Conservation (phyloP, 108 stramenopile species). For the Schizochytrium sp. region DNA sequence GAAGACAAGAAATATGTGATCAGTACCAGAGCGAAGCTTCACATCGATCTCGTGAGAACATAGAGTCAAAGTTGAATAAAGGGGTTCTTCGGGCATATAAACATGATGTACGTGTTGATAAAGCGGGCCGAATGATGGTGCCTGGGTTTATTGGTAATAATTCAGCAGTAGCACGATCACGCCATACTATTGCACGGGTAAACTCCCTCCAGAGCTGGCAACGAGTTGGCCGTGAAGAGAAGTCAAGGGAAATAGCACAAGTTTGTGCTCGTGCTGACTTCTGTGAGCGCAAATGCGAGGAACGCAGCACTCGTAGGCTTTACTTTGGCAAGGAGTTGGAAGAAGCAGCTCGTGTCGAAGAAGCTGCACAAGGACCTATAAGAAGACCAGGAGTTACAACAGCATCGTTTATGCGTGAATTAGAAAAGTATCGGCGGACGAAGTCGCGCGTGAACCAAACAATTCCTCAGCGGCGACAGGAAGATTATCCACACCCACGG, state of each 20-base stretch:
- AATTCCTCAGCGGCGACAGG: too few relatives aligned
- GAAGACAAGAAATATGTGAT: neutral
- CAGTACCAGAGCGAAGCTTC: neutral
- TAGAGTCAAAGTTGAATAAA: neutral
- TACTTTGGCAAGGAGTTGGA: neutral
- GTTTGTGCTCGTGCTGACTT: neutral
- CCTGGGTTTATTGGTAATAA: neutral
- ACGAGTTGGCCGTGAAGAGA: neutral
- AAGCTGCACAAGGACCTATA: neutral
- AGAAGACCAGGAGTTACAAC: slow-evolving; percentile 4
- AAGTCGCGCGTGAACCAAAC: neutral
- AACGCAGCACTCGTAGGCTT: neutral
- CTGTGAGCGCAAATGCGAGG: slow-evolving; percentile 38
- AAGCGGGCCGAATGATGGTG: neutral
- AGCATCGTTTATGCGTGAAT: slow-evolving; percentile 11
- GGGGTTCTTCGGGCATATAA: neutral
- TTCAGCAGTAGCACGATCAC: neutral
- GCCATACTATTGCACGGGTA: neutral
- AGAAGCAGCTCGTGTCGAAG: neutral
- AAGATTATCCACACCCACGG: too few relatives aligned
- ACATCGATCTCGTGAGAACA: neutral
- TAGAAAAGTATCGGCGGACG: slow-evolving; percentile 12
- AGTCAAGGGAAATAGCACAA: neutral
- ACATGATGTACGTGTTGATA: neutral
- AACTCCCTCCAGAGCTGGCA: neutral